Evolutionary conservation across 2,329 filamentous ascomycete genomes (phyloP), one percentile per base, ranked within the genome.

Genomic region (Knufia petricola): DNA sequence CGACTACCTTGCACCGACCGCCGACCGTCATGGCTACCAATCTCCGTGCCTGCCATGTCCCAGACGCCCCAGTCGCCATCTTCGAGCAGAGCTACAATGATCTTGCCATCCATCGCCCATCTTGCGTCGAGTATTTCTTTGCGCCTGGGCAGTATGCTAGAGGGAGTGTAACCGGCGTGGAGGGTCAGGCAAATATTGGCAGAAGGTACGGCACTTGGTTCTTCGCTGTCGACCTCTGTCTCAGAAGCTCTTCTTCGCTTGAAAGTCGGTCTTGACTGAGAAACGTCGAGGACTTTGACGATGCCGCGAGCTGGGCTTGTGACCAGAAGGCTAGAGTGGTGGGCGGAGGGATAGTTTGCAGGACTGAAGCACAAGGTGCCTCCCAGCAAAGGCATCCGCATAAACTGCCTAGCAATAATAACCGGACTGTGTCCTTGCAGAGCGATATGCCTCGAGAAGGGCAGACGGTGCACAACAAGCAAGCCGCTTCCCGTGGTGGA

Each of bases 281-380:
- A 19, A n/a, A 32, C 20, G 15, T 26, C 17, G 24, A 38, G 23
- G 12, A 47, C 23, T 46, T 78, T 76, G 23, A 78, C 74, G 36
- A 67, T 69, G 4, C 78, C 77, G n/a, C 66, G 69, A 8, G 49
- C 47, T 1, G 68, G 60, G 49, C 80, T 76, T 1, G 72, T 68
- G 4, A 82, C 64, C 7, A 82, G 66, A 9, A 82, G 60, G 38
- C 73, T 71, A 0, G 74, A 71, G 59, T 79, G 75, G 10, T 74
- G 70, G 21, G 64, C 61, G 20, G 73, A 72, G 3, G 76, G 74
- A 54, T 72, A 74, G 32, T 69, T 61, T 4, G 73, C 71, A 12
- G 74, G 69, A 50, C 73, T 79, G 65, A 81, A 80, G 1, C 67
- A 60, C 38, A 81, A 66, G 3, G 65, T 70, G 46, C 55, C 52